A percentile compares a stretch with the other conserved stretches of the same genome.
Conservation (phyloP, 2,329 filamentous ascomycete species). For the Cephalotrichum gorgonifer region DNA sequence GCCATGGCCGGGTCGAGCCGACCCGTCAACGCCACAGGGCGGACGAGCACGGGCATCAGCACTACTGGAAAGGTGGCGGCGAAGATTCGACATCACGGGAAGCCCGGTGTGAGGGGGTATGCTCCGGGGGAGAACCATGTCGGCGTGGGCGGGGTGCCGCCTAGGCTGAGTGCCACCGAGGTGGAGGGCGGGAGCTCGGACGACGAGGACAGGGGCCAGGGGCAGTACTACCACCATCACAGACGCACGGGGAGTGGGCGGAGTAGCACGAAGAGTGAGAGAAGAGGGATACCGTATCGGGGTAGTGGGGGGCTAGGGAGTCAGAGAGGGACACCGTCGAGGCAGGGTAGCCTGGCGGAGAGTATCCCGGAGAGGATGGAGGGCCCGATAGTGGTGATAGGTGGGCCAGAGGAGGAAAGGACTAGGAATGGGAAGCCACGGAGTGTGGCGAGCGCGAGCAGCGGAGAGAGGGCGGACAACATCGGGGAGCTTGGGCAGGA, state of each 20-base stretch:
- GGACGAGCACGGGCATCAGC: slow-evolving; percentile 54
- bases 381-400: slow-evolving; percentile 4
- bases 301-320: slow-evolving; percentile 35
- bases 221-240: slow-evolving; percentile 41
- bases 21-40: slow-evolving; percentile 34
- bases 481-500: slow-evolving; percentile 43
- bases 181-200: slow-evolving; percentile 82
- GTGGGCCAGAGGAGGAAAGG: slow-evolving; percentile 18
- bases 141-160: slow-evolving; percentile 69
- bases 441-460: slow-evolving; percentile 29
- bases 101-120: slow-evolving; percentile 69
- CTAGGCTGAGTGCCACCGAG: slow-evolving; percentile 89
- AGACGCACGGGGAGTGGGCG: slow-evolving; percentile 64
- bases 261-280: slow-evolving; percentile 52
- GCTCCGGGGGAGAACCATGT: slow-evolving; percentile 67
- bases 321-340: slow-evolving; percentile 2
- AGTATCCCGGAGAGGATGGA: slow-evolving; percentile 24
- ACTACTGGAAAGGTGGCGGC: slow-evolving; percentile 58
- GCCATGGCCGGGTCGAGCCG: slow-evolving; percentile 61
- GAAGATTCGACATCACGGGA: slow-evolving; percentile 83
- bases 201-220: slow-evolving; percentile 45
- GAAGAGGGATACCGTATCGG: slow-evolving; percentile 37
- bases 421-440: slow-evolving; percentile 22
- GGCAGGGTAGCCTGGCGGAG: slow-evolving; percentile 32
- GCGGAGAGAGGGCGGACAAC: slow-evolving; percentile 49